Evolutionary conservation across 2,329 filamentous ascomycete species (phyloP).

Genomic region (Aspergillus hiratsukae): DNA sequence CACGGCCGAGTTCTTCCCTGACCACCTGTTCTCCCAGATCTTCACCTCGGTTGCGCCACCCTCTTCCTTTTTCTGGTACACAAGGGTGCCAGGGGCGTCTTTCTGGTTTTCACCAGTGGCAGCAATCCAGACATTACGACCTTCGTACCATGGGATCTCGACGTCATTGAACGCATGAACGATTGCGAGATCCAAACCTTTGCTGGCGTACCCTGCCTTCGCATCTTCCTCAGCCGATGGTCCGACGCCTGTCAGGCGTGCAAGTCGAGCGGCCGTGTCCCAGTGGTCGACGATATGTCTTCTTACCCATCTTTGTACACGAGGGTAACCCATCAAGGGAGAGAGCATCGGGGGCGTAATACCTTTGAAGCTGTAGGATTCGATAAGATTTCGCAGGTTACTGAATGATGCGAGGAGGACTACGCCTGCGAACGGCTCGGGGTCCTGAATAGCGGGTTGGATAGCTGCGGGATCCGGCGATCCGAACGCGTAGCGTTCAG

Average conservation of each 20-base stretch:
- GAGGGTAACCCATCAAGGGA: conserved; percentile 65
- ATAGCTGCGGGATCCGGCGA: conserved; percentile 28
- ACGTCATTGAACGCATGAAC: conserved; percentile 76
- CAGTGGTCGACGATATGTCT: conserved; percentile 72
- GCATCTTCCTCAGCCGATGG: conserved; percentile 36
- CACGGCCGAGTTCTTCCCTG: conserved; percentile 14
- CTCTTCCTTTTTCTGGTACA: conserved; percentile 24
- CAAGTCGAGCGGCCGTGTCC: conserved; percentile 65
- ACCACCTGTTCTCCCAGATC: conserved; percentile 34
- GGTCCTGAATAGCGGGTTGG: conserved; percentile 40
- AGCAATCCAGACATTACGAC: conserved; percentile 36
- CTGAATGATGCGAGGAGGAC: conserved; percentile 78
- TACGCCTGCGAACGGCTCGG: conserved; percentile 69
- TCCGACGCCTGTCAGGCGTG: conserved; percentile 33
- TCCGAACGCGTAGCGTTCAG: conserved; percentile 61
- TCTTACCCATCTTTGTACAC: conserved; percentile 58
- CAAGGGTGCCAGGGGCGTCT: conserved; percentile 24
- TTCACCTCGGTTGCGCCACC: conserved; percentile 30
- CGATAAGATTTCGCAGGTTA: conserved; percentile 66
- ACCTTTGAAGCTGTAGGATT: conserved; percentile 74
- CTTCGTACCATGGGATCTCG: conserved; percentile 68
- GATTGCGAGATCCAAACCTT: conserved; percentile 61
- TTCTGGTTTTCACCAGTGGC: conserved; percentile 29
- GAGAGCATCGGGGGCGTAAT: conserved; percentile 69
- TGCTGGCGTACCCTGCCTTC: conserved; percentile 50